Evolutionary conservation across 202 grass and related monocot genomes (phyloP).

Genomic region (Panicum virgatum): DNA sequence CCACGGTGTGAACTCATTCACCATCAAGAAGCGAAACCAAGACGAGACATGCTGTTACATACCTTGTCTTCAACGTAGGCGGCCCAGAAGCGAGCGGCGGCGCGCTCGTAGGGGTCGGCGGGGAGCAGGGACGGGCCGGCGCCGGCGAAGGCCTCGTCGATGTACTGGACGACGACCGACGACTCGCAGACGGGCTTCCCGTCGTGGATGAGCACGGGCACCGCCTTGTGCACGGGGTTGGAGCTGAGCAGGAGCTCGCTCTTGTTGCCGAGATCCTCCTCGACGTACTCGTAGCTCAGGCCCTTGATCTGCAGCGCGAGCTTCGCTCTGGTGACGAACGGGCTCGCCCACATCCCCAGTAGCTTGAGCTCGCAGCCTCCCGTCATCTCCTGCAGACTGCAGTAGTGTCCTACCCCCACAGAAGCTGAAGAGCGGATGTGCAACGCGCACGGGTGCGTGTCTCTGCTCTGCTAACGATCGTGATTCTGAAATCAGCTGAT

Average conservation of each 20-base stretch:
- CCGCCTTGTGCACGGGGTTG: constrained; percentile 49
- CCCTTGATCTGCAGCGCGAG: constrained; percentile 43
- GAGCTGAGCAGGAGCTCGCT: constrained; percentile 52
- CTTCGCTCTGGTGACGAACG: constrained; percentile 30
- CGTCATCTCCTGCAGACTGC: constrained; percentile 29
- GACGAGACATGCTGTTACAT: background rate
- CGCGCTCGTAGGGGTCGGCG: constrained; percentile 41
- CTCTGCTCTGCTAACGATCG: background rate
- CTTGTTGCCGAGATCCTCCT: constrained; percentile 47
- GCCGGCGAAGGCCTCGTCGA: constrained; percentile 26
- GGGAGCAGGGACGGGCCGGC: constrained; percentile 28
- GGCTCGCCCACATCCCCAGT: constrained; percentile 42
- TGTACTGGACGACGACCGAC: constrained; percentile 39
- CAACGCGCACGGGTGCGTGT: background rate
- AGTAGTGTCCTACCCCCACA: no score
- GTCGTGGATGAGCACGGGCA: constrained; percentile 43
- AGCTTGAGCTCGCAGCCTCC: constrained; percentile 38
- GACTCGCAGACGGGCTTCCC: constrained; percentile 44
- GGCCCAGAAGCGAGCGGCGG: constrained; percentile 48
- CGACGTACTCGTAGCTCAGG: constrained; percentile 43
- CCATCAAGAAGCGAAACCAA: background rate
- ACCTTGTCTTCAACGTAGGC: constrained; percentile 48
- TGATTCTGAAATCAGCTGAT: no score
- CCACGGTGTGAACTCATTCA: no score
- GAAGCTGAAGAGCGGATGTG: background rate